Evolutionary conservation across 202 grass and related monocot species (phyloP).

Genomic region (Zoysia matrella): DNA sequence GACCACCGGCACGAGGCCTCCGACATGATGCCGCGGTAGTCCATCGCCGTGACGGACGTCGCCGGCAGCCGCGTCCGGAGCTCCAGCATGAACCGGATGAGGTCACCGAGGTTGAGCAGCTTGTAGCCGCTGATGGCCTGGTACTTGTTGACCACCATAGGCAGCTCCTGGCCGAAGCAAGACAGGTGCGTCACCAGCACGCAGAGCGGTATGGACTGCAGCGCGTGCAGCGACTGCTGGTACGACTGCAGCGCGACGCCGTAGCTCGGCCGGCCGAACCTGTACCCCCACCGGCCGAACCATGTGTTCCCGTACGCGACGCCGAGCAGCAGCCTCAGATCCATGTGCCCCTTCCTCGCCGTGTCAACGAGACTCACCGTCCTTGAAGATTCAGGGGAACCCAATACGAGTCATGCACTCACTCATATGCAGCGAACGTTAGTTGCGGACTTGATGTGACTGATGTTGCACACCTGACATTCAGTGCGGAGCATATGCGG

Average conservation of each 20-base stretch:
- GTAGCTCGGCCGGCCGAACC: slow-evolving; percentile 70
- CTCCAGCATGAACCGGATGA: slow-evolving; percentile 90
- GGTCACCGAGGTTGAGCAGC: slow-evolving; percentile 65
- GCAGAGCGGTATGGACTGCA: slow-evolving; percentile 68
- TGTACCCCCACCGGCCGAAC: slow-evolving; percentile 89
- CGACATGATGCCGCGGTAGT: slow-evolving; percentile 74
- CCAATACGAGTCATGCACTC: neutral
- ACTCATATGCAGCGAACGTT: neutral
- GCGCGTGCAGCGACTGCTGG: slow-evolving; percentile 68
- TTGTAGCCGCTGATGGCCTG: slow-evolving; percentile 72
- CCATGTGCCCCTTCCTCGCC: slow-evolving; percentile 77
- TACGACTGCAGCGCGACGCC: slow-evolving; percentile 65
- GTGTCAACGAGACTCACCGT: slow-evolving; percentile 74
- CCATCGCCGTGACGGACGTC: slow-evolving; percentile 57
- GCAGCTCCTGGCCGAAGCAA: slow-evolving; percentile 63
- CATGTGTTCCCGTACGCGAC: slow-evolving; percentile 81
- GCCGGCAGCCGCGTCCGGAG: slow-evolving; percentile 64
- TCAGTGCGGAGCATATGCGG: slow-evolving; percentile 67
- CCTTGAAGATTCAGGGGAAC: slow-evolving; percentile 43
- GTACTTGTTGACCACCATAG: slow-evolving; percentile 73
- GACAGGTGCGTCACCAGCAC: slow-evolving; percentile 57
- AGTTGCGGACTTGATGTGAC: too few species aligned
- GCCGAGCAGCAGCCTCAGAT: slow-evolving; percentile 74
- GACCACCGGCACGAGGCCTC: slow-evolving; percentile 89
- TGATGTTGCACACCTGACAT: slow-evolving; percentile 55